Base-by-base conservation (phyloP, 768 basidiomycete species). In the Tephrocybe sp. region DNA sequence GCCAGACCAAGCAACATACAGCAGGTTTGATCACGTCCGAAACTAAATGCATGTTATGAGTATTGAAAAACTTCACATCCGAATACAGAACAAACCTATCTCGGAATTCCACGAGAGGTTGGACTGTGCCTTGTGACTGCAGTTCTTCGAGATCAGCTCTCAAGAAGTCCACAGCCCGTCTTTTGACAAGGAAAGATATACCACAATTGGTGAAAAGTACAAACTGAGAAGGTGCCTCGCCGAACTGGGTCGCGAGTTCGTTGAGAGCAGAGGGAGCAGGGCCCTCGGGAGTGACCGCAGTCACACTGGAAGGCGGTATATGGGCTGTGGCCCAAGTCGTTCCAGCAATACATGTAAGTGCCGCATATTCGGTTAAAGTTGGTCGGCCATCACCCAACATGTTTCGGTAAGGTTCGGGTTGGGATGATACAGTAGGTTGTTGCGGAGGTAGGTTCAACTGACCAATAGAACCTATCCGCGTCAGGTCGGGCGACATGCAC, bases 1-100 rank as follows among this genome's bases (percentile, higher is more conserved):
- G 92, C 90, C 48, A 98, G 77, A 9, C 86, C 88, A 12, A 96
- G 77, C 15, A 92, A 80, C 89, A 97, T 95, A 5, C 91, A 87
- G 59, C 92, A 95, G 3, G 91, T 88, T 60, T 96, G 90, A 64
- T 94, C 90, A 45, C 92, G 81, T 38, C 94, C 93, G 65, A 89
- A 97, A 62, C 94, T 96, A 57, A 15, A 51, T 18, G 34, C 11
- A 49, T 21, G 21, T 9, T n/a, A 9, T 15, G 16, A 18, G 31
- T 35, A 8, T 31, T 46, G 9, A 49, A 35, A 52, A 52, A 56
- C 24, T 21, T 1, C 26, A 25, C 38, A 38, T 22, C 4, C n/a
- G 9, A 40, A 39, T 46, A 22, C 21, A 47, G 18, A 31, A 54
- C 72, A 48, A 57, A 86, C 93, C 83, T 89, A 58, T 92, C 86